Evolutionary conservation across 176 grass and related monocot genomes (phyloP), one percentile per base, ranked within the genome.

Genomic region (Phragmites australis): DNA sequence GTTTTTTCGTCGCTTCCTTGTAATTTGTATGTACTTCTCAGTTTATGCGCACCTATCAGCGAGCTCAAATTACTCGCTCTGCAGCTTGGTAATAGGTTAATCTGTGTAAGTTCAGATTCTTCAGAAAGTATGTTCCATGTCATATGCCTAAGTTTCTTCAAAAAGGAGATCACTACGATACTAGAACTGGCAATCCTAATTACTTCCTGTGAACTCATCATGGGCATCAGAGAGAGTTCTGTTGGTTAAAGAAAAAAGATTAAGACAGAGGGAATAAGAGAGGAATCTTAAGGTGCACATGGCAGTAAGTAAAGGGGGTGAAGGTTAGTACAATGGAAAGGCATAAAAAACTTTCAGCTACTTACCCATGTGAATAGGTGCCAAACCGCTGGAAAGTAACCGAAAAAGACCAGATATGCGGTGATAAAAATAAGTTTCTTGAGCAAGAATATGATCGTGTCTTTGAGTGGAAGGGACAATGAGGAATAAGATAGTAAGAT

Each of bases 401-500:
- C 39, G 65, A 77, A 77, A 77, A 82, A 89, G 78, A 85, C 71
- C 9, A 70, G 91, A 88, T 85, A 63, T 12, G 55, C 68, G 73
- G 46, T 73, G 80, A 81, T 73, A 66, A 58, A 89, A 87, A n/a
- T 69, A 53, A 68, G 34, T 9, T 30, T 78, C 57, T 64, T 25
- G 63, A 25, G 67, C 74, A 42, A 71, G 90, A 91, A 86, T 84
- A 93, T 90, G 81, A 86, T 84, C 91, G 90, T 93, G 87, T 81
- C 89, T 93, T 92, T 92, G 89, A 93, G 94, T 97, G 91, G 81
- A 93, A 97, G 94, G 84, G 81, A 86, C 84, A 76, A 59, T 48
- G 75, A 85, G 82, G 89, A 93, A 90, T 79, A 88, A 76, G 55
- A 88, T 88, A 76, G 69, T 70, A 81, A 56, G 77, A 76, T 81